Evolutionary conservation across 305 asterid species (phyloP).

Genomic region (Rubia occidens): DNA sequence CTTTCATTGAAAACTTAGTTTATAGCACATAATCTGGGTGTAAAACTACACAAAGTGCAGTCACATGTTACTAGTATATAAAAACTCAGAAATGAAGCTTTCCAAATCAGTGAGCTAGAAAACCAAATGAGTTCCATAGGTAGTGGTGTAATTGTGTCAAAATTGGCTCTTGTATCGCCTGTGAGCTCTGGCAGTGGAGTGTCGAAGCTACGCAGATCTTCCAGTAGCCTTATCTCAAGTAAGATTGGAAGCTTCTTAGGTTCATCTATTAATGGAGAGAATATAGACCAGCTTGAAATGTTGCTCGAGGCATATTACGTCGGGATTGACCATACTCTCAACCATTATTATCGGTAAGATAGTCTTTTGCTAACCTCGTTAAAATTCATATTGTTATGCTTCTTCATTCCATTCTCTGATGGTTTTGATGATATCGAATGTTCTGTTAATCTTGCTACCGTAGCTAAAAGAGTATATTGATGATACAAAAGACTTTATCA

Average conservation of each 20-base stretch:
- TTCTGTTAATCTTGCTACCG: slow-evolving; percentile 18
- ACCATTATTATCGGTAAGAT: slow-evolving; percentile 84
- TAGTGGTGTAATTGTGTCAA: slow-evolving; percentile 32
- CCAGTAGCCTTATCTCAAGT: slow-evolving; percentile 66
- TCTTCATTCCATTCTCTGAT: background rate
- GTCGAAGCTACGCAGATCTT: slow-evolving; percentile 64
- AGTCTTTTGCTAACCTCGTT: slow-evolving; percentile 7
- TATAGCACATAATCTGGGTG: too few relatives aligned
- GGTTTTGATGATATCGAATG: background rate
- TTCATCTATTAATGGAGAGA: slow-evolving; percentile 57
- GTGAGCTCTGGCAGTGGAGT: slow-evolving; percentile 52
- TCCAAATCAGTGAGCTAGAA: slow-evolving; percentile 33
- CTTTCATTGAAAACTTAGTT: too few relatives aligned
- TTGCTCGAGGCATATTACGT: slow-evolving; percentile 92
- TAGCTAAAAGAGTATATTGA: slow-evolving; percentile 98
- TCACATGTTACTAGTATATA: too few relatives aligned
- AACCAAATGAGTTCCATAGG: slow-evolving; percentile 37
- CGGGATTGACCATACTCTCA: slow-evolving; percentile 71
- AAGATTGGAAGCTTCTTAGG: slow-evolving; percentile 76
- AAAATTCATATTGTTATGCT: background rate
- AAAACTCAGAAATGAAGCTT: slow-evolving; percentile 65
- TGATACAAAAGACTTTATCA: slow-evolving; percentile 95
- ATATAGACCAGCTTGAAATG: slow-evolving; percentile 96
- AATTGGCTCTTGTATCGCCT: slow-evolving; percentile 82
- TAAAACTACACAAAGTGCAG: too few relatives aligned